Evolutionary conservation across 305 asterid species (phyloP).

Genomic region (Fraxinus latifolia): DNA sequence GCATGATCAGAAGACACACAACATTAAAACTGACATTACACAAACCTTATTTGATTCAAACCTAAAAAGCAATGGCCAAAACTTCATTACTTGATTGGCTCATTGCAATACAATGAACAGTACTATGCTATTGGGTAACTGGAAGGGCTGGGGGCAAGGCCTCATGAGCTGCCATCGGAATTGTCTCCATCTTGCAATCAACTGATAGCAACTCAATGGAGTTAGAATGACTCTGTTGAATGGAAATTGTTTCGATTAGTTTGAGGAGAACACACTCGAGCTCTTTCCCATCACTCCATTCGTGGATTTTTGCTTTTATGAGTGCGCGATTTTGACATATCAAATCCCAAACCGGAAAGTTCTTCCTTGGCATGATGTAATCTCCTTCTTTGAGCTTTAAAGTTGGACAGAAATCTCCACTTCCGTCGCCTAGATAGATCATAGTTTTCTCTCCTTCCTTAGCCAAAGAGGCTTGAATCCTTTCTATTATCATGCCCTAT

Average conservation of each 20-base stretch:
- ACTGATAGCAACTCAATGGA: slow-evolving; percentile 6
- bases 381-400: slow-evolving; percentile 35
- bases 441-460: slow-evolving; percentile 14
- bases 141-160: slow-evolving; percentile 11
- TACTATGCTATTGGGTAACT: slow-evolving; percentile 4
- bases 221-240: background rate
- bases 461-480: slow-evolving; percentile 11
- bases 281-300: slow-evolving; percentile 39
- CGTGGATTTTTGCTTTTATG: slow-evolving; percentile 30
- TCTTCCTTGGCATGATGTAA: slow-evolving; percentile 34
- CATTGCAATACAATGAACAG: background rate
- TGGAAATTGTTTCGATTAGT: slow-evolving; percentile 19
- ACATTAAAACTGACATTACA: background rate
- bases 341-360: slow-evolving; percentile 32
- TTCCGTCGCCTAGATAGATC: slow-evolving; percentile 42
- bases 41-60: background rate
- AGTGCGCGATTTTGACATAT: slow-evolving; percentile 11
- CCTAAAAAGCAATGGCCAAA: background rate
- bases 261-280: slow-evolving; percentile 28
- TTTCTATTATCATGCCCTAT: slow-evolving; percentile 19
- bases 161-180: slow-evolving; percentile 8
- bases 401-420: slow-evolving; percentile 41
- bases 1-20: background rate
- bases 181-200: slow-evolving; percentile 17
- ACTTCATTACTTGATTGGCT: background rate